Percentiles rank a stretch among this genome's conserved stretches.
These are phyloP conservation scores for Aaosphaeria pasadenensis DNA, from an alignment of 2,329 filamentous ascomycete genomes.

Conservation along the genomic window DNA sequence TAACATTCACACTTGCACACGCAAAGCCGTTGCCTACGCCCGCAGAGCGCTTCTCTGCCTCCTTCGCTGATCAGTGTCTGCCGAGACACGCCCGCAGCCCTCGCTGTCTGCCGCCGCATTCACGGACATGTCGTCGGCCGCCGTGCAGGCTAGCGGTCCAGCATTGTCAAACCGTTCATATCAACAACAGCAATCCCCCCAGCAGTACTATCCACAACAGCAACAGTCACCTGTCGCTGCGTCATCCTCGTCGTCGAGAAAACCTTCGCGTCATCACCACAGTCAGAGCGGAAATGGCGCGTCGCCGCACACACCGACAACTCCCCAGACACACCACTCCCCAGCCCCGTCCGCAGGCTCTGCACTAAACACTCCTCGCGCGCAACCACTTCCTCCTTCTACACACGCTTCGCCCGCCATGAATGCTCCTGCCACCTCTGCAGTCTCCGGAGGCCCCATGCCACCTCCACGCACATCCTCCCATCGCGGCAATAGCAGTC, in stretches of 20 bases:
- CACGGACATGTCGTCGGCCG: constrained; percentile 34
- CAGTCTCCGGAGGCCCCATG: constrained; percentile 55
- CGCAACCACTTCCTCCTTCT: constrained; percentile 41
- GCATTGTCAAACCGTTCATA: constrained; percentile 24
- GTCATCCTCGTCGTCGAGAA: constrained; percentile 36
- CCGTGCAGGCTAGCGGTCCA: constrained; percentile 29
- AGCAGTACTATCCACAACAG: constrained; percentile 28
- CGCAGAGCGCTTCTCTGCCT: no score
- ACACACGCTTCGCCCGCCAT: constrained; percentile 43
- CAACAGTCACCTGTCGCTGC: constrained; percentile 25
- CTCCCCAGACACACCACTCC: constrained; percentile 33
- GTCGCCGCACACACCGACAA: constrained; percentile 37
- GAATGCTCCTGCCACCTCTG: constrained; percentile 55
- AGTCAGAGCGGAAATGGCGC: constrained; percentile 38
- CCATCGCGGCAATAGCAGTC: constrained; percentile 47
- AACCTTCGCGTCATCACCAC: constrained; percentile 25
- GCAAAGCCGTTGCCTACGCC: not conserved
- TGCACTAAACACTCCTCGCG: constrained; percentile 40
- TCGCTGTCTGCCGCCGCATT: constrained; percentile 6
- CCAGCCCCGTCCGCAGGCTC: constrained; percentile 32
- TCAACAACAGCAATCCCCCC: constrained; percentile 24
- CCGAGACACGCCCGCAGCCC: not conserved
- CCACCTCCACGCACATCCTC: constrained; percentile 80
- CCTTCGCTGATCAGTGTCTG: no score
- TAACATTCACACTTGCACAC: not conserved